Percentiles rank a stretch among this genome's conserved stretches.
Conservation (phyloP, 441 rosid species). For the Adansonia madagascariensis region DNA sequence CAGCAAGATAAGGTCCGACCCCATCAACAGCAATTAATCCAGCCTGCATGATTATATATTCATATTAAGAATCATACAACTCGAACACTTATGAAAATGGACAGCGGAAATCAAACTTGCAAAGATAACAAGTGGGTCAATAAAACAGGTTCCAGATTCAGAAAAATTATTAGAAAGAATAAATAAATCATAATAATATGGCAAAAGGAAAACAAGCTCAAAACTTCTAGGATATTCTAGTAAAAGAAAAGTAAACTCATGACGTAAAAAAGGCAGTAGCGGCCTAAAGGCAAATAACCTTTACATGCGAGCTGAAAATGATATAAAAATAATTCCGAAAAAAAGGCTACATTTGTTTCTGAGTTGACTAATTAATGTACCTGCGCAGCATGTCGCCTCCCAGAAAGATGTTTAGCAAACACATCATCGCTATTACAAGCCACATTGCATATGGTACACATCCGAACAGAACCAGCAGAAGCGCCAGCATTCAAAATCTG, state of each 20-base stretch:
- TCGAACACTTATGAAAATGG: background rate
- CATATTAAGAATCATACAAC: background rate
- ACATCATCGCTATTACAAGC: slow-evolving; percentile 34
- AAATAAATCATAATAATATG: background rate
- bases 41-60: slow-evolving; percentile 25
- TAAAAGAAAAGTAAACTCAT: background rate
- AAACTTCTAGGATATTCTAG: background rate
- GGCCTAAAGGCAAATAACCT: background rate
- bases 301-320: background rate
- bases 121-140: background rate
- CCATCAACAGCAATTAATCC: slow-evolving; percentile 25
- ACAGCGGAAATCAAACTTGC: slow-evolving; percentile 7
- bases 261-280: background rate
- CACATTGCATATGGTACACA: slow-evolving; percentile 36
- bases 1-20: slow-evolving; percentile 31
- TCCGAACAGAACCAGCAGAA: slow-evolving; percentile 30
- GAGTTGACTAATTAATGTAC: slow-evolving; percentile 18
- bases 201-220: background rate
- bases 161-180: background rate
- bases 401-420: slow-evolving; percentile 28
- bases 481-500: slow-evolving; percentile 29
- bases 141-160: background rate
- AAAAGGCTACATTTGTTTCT: background rate
- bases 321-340: background rate
- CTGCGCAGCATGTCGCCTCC: slow-evolving; percentile 37